phyloP scores from a whole-genome alignment of 208 protist genomes.

The Wallacemonas collosoma region DNA sequence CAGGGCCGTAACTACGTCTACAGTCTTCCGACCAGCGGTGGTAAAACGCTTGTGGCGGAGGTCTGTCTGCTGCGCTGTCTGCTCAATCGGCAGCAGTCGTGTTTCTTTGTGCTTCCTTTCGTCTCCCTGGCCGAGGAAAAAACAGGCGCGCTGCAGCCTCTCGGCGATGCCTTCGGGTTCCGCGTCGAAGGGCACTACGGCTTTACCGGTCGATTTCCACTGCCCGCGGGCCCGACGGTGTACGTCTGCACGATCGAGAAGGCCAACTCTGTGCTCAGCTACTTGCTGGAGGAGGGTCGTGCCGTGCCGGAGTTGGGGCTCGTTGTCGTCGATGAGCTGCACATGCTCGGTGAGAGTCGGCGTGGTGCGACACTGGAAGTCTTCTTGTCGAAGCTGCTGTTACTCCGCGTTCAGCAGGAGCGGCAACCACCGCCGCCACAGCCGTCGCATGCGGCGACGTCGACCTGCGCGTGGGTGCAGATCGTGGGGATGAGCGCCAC shows the following conservation, averaged over 20 bases:
- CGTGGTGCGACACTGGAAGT: conserved; percentile 88
- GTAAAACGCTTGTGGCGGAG: conserved; percentile 95
- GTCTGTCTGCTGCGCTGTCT: conserved; percentile 87
- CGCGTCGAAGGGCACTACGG: conserved; percentile 85
- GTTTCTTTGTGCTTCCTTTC: conserved; percentile 94
- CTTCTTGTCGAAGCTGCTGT: conserved; percentile 84
- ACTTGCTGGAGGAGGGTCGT: conserved; percentile 71
- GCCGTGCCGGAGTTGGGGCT: conserved; percentile 61
- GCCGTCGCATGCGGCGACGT: not conserved
- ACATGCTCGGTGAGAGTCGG: conserved; percentile 92
- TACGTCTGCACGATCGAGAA: conserved; percentile 95
- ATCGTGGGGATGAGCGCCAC: conserved; percentile 95
- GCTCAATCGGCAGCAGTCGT: conserved; percentile 62
- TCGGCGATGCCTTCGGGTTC: conserved; percentile 71
- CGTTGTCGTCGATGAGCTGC: conserved; percentile 95
- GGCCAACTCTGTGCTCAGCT: conserved; percentile 90
- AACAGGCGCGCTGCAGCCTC: conserved; percentile 54
- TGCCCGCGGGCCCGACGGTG: conserved; percentile 43
- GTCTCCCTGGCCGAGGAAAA: conserved; percentile 94
- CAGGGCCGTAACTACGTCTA: conserved; percentile 84
- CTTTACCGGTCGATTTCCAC: conserved; percentile 64
- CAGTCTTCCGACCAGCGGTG: conserved; percentile 90
- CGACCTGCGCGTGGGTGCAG: conserved; percentile 48
- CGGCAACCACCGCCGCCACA: not conserved
- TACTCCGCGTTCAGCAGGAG: conserved; percentile 21